A percentile compares a stretch with the other conserved stretches of the same genome.
Evolutionary conservation across 129 eudicot species (phyloP).

Genomic region (Helichrysum umbraculigerum): DNA sequence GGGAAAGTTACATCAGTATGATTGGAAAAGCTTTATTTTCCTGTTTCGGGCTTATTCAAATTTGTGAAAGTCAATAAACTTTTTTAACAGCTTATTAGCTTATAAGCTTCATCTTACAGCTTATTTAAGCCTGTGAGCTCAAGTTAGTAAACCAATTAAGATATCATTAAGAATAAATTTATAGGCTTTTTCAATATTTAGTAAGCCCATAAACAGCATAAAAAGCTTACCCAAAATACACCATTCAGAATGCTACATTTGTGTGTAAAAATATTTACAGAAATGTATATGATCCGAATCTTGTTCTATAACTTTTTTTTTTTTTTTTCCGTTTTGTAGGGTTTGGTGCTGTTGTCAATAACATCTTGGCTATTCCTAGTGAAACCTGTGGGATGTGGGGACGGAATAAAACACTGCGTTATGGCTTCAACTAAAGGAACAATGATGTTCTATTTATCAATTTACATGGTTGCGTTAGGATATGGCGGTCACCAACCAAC

Average conservation of each 20-base stretch:
- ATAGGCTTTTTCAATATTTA: too few species aligned
- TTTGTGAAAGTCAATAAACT: not conserved
- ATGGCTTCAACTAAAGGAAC: slow-evolving; percentile 41
- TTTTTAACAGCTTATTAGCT: not conserved
- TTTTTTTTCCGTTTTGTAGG: slow-evolving; percentile 37
- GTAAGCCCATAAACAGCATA: too few species aligned
- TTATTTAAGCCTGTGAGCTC: too few species aligned
- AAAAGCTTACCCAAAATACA: too few species aligned
- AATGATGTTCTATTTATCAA: slow-evolving; percentile 66
- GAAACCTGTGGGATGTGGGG: slow-evolving; percentile 77
- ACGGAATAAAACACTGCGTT: slow-evolving; percentile 47
- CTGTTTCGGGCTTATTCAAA: too few species aligned
- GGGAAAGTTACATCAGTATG: too few species aligned
- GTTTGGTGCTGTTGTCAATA: slow-evolving; percentile 57
- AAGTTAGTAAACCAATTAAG: too few species aligned
- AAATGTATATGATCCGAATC: too few species aligned
- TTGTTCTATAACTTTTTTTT: not conserved
- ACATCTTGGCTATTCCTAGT: slow-evolving; percentile 66
- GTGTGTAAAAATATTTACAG: too few species aligned
- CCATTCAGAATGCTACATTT: not conserved
- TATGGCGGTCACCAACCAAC: slow-evolving; percentile 97
- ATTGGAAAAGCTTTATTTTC: too few species aligned
- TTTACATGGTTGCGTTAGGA: slow-evolving; percentile 84
- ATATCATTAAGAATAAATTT: too few species aligned
- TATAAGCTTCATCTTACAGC: too few species aligned